Percentiles rank a stretch among this genome's conserved stretches.
Evolutionary conservation across 2,329 filamentous ascomycete genomes (phyloP).

Genomic region (Simplicillium sp.): DNA sequence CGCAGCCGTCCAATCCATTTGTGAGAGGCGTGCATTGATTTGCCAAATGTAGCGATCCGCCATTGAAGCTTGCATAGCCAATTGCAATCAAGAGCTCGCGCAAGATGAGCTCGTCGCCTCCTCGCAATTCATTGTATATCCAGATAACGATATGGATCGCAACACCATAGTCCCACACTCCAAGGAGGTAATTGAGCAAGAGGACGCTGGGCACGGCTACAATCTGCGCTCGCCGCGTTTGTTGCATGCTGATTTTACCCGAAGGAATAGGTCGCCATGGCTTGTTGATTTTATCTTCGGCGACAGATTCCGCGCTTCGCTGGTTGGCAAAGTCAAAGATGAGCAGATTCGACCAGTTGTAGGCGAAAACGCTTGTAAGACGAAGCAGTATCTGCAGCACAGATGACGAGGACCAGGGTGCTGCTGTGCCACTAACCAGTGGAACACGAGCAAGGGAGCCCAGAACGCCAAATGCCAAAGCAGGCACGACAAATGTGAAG

Average conservation of each 20-base stretch:
- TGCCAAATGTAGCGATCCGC: background rate
- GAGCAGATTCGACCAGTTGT: constrained; percentile 6
- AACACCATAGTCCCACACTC: constrained; percentile 15
- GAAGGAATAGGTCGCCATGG: constrained; percentile 20
- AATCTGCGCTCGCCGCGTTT: constrained; percentile 12
- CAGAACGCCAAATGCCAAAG: constrained; percentile 3
- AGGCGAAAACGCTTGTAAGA: too few relatives aligned
- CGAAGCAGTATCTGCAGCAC: too few relatives aligned
- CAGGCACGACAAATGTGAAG: constrained; percentile 5
- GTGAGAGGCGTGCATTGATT: too few relatives aligned
- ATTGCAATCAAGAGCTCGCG: constrained; percentile 13
- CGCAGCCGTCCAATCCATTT: too few relatives aligned
- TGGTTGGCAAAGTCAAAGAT: constrained; percentile 26
- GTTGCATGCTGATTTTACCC: constrained; percentile 12
- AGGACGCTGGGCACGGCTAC: constrained; percentile 9
- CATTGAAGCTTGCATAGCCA: constrained; percentile 7
- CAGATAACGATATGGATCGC: constrained; percentile 18
- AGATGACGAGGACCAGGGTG: background rate
- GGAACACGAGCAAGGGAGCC: constrained; percentile 2
- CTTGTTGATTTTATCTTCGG: constrained; percentile 29
- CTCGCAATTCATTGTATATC: constrained; percentile 28
- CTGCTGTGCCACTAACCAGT: too few relatives aligned
- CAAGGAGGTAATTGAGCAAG: constrained; percentile 12
- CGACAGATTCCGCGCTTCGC: constrained; percentile 15
- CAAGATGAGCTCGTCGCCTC: constrained; percentile 10